phyloP scores from a whole-genome alignment of 2,329 filamentous ascomycete species.

The Beauveria rudraprayagi region DNA sequence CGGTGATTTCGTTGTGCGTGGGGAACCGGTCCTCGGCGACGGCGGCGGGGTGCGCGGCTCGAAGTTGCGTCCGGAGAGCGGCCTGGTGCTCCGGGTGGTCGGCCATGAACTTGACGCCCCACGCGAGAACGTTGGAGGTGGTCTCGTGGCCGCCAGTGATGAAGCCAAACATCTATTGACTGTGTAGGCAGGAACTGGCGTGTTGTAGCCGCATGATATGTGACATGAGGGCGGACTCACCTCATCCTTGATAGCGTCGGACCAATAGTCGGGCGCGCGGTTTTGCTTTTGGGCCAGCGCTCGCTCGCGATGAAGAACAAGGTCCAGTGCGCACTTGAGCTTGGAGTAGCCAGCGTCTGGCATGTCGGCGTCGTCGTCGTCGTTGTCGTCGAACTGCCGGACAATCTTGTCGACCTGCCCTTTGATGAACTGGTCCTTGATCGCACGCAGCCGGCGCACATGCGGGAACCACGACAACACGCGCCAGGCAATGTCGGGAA shows the following conservation, averaged over 20 bases:
- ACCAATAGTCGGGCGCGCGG: slow-evolving; percentile 5
- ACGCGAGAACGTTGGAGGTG: slow-evolving; percentile 15
- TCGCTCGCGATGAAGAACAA: not conserved
- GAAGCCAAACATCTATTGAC: slow-evolving; percentile 13
- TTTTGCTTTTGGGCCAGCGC: not conserved
- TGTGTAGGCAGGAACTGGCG: slow-evolving; percentile 14
- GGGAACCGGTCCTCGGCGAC: slow-evolving; percentile 15
- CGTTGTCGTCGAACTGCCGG: not conserved
- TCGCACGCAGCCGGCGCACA: not conserved
- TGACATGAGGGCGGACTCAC: not conserved
- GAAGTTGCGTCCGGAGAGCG: slow-evolving; percentile 16
- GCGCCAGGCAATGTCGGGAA: slow-evolving; percentile 1
- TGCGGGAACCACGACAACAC: not conserved
- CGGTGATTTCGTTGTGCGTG: slow-evolving; percentile 19
- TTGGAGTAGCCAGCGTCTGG: not conserved
- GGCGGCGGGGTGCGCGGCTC: slow-evolving; percentile 14
- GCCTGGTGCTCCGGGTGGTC: slow-evolving; percentile 13
- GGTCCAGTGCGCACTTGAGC: slow-evolving; percentile 5
- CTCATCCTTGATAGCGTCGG: not conserved
- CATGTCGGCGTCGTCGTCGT: not conserved
- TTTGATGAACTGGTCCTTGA: not conserved
- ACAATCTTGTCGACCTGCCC: not conserved
- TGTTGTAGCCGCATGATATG: not conserved
- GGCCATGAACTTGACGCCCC: slow-evolving; percentile 16
- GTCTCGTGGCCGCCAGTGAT: slow-evolving; percentile 19